Evolutionary conservation across 495 filamentous ascomycete genomes (phyloP), one percentile per base, ranked within the genome.

Genomic region (Talaromyces thailandensis): DNA sequence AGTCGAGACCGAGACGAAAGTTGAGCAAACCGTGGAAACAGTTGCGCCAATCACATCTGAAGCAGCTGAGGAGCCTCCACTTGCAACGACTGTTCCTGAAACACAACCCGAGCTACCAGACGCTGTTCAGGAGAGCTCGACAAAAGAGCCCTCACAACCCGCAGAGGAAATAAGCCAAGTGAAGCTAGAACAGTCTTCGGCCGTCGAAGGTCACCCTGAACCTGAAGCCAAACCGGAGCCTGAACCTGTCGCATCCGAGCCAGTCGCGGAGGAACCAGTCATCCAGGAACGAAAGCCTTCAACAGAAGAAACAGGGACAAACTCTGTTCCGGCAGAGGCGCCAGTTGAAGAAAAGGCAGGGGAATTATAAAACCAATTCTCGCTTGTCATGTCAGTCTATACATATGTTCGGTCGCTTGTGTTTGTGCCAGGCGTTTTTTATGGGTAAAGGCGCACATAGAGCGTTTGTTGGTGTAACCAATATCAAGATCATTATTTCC

Each of bases 1-100:
- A 11, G 52, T 55, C 29, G 53, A 61, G 48, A 29, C 58, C 24
- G 62, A 66, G 25, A 53, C 43, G 35, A 16, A 63, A 26, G 45
- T 25, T 12, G 62, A 58, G 37, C 25, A 56, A 25, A 16, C 51
- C 28, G 32, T 32, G 18, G 1, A 16, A n/a, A 1, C 58, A 43
- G 35, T 24, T 0, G 29, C 7, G 1, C 12, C 56, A 0, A n/a
- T 21, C 6, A 1, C 25, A 26, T 14, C 35, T 25, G 58, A 60
- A 50, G 9, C 16, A n/a, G 58, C 50, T 25, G 56, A 32, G 5
- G 58, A 59, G 43, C 14, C 63, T 11, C 53, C 48, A 7, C 12
- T 58, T 45, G 58, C 56, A 29, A 63, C 21, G 8, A 8, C 3
- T 32, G 28, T 21, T 58, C 28, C 16, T 3, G 28, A 32, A 12